A percentile compares a stretch with the other conserved stretches of the same genome.
phyloP scores from a whole-genome alignment of 768 basidiomycete species.

The Serendipita indica region DNA sequence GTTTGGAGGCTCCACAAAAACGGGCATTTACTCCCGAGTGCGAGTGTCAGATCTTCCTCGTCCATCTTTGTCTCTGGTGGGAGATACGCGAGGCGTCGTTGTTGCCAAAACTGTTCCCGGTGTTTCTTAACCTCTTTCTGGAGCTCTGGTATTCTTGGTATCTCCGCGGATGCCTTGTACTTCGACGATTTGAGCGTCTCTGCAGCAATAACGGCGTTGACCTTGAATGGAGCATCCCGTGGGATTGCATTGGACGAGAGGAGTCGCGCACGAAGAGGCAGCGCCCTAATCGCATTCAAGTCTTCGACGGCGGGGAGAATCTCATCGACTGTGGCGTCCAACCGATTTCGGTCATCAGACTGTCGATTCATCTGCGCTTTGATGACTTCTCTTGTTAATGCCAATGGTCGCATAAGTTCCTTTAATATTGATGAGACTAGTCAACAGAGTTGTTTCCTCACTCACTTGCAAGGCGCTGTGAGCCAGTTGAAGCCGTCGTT shows the following conservation, averaged over 20 bases:
- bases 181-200: conserved; percentile 4
- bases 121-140: background rate
- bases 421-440: background rate
- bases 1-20: conserved; percentile 1
- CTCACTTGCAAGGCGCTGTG: background rate
- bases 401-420: background rate
- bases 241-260: background rate
- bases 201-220: background rate
- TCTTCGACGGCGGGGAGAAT: background rate
- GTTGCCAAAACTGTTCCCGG: conserved; percentile 5
- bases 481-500: background rate
- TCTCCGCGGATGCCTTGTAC: background rate
- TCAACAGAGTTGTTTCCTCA: background rate
- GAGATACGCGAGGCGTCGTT: conserved; percentile 2
- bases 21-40: conserved; percentile 3
- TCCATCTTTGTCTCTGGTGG: background rate
- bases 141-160: background rate
- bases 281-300: background rate
- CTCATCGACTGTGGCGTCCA: background rate
- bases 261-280: background rate
- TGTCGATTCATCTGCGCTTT: background rate
- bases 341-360: background rate
- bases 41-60: conserved; percentile 6
- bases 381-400: background rate
- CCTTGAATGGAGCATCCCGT: conserved; percentile 5